Conservation (phyloP, 2,329 filamentous ascomycete species). For the Xylaria sp. region DNA sequence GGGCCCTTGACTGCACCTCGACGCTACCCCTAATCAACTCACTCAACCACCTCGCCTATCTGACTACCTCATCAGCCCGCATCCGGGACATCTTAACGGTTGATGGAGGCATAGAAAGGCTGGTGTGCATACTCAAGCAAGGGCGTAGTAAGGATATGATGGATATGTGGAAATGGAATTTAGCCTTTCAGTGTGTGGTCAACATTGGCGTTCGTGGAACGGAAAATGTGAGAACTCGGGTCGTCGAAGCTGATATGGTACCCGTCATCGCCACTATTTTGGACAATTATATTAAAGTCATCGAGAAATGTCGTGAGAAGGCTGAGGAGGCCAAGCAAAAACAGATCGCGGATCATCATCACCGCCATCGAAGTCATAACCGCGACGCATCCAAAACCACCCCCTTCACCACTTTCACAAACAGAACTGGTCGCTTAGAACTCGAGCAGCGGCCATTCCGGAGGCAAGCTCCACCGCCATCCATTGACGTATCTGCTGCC, state of each 20-base stretch:
- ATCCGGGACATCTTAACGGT: constrained; percentile 98
- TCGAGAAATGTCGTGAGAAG: constrained; percentile 90
- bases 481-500: constrained; percentile 78
- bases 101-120: constrained; percentile 95
- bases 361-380: constrained; percentile 63
- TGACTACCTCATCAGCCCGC: constrained; percentile 96
- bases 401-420: constrained; percentile 67
- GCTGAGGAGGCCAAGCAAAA: constrained; percentile 85
- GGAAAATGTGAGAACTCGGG: constrained; percentile 90
- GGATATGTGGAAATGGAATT: constrained; percentile 99
- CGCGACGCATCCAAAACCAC: constrained; percentile 60
- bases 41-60: constrained; percentile 96
- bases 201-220: constrained; percentile 98
- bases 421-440: constrained; percentile 64
- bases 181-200: constrained; percentile 98
- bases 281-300: constrained; percentile 97
- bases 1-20: constrained; percentile 97
- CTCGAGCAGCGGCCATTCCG: constrained; percentile 72
- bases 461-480: constrained; percentile 84
- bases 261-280: constrained; percentile 98
- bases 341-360: constrained; percentile 65
- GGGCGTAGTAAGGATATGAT: constrained; percentile 97
- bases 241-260: constrained; percentile 99
- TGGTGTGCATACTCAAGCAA: constrained; percentile 98
- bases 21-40: constrained; percentile 98